phyloP scores from a whole-genome alignment of 2,329 filamentous ascomycete genomes.

The Diaporthe sp. region DNA sequence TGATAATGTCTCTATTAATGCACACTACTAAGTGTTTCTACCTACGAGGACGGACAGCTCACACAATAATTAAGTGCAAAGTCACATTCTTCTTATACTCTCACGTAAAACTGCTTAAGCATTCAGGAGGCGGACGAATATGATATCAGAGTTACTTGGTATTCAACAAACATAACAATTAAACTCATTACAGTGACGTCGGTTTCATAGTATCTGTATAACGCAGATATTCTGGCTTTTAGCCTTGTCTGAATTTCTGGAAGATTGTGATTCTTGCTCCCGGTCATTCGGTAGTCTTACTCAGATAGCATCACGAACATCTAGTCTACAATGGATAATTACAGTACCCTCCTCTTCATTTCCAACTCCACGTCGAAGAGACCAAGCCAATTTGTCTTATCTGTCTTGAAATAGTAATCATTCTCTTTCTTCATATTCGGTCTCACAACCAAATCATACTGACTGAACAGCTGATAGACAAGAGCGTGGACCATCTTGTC shows the following conservation, averaged over 20 bases:
- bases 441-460: background rate
- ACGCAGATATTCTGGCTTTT: background rate
- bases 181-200: too few species aligned
- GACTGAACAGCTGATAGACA: constrained; percentile 4
- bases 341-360: background rate
- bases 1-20: background rate
- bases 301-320: background rate
- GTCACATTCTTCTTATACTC: too few species aligned
- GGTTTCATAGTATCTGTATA: too few species aligned
- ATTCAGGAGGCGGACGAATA: background rate
- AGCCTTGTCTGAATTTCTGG: too few species aligned
- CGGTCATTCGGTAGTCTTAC: too few species aligned
- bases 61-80: background rate
- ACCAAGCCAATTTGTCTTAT: constrained; percentile 12
- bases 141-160: too few species aligned
- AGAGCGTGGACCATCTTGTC: constrained; percentile 13
- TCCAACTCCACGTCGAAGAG: constrained; percentile 5
- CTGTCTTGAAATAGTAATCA: constrained; percentile 21
- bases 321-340: background rate
- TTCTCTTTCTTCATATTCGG: constrained; percentile 24
- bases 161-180: too few species aligned
- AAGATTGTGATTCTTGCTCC: background rate
- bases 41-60: too few species aligned
- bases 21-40: background rate
- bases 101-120: background rate